Evolutionary conservation across 345 rosid species (phyloP).

Genomic region (Salix dunnii): DNA sequence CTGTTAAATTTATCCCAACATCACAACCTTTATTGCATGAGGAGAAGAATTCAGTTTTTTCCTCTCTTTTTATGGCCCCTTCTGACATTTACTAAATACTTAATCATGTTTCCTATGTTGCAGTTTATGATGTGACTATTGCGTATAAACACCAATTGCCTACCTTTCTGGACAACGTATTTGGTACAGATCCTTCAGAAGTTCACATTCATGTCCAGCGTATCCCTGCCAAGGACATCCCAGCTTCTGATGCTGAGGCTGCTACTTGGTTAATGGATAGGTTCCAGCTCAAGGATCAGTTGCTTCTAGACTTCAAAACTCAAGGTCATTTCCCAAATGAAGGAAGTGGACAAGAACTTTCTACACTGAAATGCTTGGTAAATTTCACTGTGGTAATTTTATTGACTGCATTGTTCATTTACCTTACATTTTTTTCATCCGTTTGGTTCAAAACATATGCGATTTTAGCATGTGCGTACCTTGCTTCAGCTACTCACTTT

Average conservation of each 20-base stretch:
- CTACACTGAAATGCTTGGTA: slow-evolving; percentile 44
- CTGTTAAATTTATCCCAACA: background rate
- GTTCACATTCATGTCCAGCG: slow-evolving; percentile 74
- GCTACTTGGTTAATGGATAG: slow-evolving; percentile 58
- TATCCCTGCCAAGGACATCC: slow-evolving; percentile 42
- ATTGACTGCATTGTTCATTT: slow-evolving; percentile 48
- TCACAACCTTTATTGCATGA: background rate
- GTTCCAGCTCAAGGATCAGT: slow-evolving; percentile 57
- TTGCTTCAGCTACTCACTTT: slow-evolving; percentile 47
- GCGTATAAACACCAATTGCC: slow-evolving; percentile 70
- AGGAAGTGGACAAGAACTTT: slow-evolving; percentile 44
- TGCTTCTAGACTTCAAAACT: slow-evolving; percentile 54
- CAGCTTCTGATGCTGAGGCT: slow-evolving; percentile 41
- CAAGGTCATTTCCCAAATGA: slow-evolving; percentile 54
- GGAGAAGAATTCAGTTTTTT: background rate
- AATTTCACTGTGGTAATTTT: slow-evolving; percentile 45
- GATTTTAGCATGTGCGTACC: slow-evolving; percentile 47
- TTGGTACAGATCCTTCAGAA: slow-evolving; percentile 76
- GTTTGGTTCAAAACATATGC: slow-evolving; percentile 55
- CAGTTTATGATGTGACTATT: slow-evolving; percentile 76
- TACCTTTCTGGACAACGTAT: slow-evolving; percentile 71
- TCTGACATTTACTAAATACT: background rate
- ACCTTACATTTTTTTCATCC: slow-evolving; percentile 55
- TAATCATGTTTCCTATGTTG: slow-evolving; percentile 14
- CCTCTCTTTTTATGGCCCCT: background rate